A percentile compares a stretch with the other conserved stretches of the same genome.
Conservation (phyloP, 2,329 filamentous ascomycete species). For the Tolypocladium amazonense region DNA sequence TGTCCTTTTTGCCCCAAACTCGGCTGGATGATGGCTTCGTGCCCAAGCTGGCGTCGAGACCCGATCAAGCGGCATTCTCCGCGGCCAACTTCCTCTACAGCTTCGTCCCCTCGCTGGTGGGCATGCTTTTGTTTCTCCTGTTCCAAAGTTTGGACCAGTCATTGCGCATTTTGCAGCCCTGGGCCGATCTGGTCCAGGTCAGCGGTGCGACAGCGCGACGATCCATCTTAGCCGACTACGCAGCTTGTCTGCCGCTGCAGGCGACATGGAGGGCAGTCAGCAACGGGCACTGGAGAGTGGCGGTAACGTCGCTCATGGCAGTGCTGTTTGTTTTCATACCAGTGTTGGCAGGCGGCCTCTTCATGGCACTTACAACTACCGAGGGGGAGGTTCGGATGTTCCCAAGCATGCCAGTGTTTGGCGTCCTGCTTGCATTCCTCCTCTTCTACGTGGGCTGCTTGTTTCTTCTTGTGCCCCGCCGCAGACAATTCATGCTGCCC, state of each 20-base stretch:
- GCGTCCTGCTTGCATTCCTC: constrained; percentile 61
- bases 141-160: constrained; percentile 58
- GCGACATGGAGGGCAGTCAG: constrained; percentile 44
- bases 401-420: constrained; percentile 63
- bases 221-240: constrained; percentile 61
- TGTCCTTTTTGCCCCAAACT: constrained; percentile 65
- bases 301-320: constrained; percentile 48
- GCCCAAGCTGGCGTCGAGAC: constrained; percentile 53
- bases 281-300: constrained; percentile 56
- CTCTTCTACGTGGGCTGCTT: constrained; percentile 59
- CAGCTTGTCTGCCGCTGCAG: constrained; percentile 53
- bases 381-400: constrained; percentile 50
- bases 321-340: constrained; percentile 53
- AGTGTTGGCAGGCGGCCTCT: constrained; percentile 57
- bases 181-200: constrained; percentile 47
- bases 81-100: constrained; percentile 81
- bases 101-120: constrained; percentile 60
- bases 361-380: constrained; percentile 58
- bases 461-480: constrained; percentile 47
- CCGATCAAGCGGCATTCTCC: constrained; percentile 60
- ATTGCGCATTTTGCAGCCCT: constrained; percentile 57
- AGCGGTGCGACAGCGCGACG: constrained; percentile 51
- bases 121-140: constrained; percentile 54
- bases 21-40: constrained; percentile 60
- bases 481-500: constrained; percentile 55